Conservation (phyloP, 202 grass and related monocot genomes). For the Schoenoplectus tabernaemontani region DNA sequence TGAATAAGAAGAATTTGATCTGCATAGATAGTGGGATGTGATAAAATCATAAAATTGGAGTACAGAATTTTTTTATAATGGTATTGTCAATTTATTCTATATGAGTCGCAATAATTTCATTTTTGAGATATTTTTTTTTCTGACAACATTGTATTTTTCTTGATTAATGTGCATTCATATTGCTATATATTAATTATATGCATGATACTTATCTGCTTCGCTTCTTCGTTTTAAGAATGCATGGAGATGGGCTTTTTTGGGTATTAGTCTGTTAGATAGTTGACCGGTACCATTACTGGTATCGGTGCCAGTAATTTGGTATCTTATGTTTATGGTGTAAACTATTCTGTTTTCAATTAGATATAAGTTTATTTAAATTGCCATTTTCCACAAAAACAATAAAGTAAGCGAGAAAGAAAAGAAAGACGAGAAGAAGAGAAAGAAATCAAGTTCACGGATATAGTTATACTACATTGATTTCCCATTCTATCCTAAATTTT, state of each 20-base stretch:
- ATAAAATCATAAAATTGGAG: no score
- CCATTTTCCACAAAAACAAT: not conserved
- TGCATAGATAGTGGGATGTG: not conserved
- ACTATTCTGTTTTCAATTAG: not conserved
- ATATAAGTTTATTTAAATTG: not conserved
- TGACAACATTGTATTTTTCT: no score
- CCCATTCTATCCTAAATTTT: not conserved
- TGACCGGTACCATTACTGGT: not conserved
- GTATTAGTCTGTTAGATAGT: not conserved
- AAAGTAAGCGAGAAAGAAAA: not conserved
- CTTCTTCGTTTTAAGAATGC: not conserved
- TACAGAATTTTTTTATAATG: no score
- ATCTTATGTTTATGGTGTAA: not conserved
- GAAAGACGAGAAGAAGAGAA: not conserved
- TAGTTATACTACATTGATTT: not conserved
- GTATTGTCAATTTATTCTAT: no score
- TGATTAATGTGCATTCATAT: not conserved
- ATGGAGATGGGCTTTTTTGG: not conserved
- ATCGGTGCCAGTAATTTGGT: not conserved
- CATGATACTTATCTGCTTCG: not conserved
- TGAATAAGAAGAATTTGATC: not conserved
- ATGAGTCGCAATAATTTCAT: no score
- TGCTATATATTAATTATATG: not conserved
- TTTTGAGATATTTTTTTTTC: no score
- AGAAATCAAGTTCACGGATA: not conserved